These are phyloP conservation scores for Curvularia sp. DNA, from an alignment of 2,329 filamentous ascomycete species.

Conservation along the genomic window DNA sequence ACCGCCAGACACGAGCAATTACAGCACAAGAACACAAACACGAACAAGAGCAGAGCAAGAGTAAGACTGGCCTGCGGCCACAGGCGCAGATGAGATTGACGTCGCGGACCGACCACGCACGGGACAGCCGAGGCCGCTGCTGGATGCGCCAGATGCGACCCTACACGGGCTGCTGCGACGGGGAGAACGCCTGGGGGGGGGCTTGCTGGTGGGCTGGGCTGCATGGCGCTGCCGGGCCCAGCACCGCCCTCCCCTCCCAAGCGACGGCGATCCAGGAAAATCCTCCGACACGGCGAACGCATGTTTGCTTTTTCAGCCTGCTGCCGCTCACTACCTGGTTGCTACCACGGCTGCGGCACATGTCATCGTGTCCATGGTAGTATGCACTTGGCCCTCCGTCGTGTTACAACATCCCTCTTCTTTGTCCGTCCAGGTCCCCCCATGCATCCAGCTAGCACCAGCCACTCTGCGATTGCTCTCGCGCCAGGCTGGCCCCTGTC, in stretches of 20 bases:
- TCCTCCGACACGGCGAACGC: conserved; percentile 16
- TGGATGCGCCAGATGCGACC: background rate
- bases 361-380: background rate
- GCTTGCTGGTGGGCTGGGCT: background rate
- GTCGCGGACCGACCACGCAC: conserved; percentile 16
- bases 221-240: background rate
- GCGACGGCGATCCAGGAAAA: conserved; percentile 13
- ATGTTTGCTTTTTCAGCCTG: conserved; percentile 3
- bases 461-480: too few relatives aligned
- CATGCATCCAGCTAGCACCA: background rate
- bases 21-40: background rate
- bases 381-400: background rate
- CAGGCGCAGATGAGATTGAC: background rate
- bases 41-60: background rate
- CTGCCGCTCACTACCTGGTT: too few relatives aligned
- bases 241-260: background rate
- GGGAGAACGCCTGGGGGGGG: background rate
- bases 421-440: background rate
- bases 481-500: background rate
- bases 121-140: conserved; percentile 9
- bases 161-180: background rate
- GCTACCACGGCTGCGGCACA: background rate
- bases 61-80: background rate
- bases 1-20: conserved; percentile 2
- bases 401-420: background rate